Evolutionary conservation across 148 eudicot genomes (phyloP).

Genomic region (Silene uniflora): DNA sequence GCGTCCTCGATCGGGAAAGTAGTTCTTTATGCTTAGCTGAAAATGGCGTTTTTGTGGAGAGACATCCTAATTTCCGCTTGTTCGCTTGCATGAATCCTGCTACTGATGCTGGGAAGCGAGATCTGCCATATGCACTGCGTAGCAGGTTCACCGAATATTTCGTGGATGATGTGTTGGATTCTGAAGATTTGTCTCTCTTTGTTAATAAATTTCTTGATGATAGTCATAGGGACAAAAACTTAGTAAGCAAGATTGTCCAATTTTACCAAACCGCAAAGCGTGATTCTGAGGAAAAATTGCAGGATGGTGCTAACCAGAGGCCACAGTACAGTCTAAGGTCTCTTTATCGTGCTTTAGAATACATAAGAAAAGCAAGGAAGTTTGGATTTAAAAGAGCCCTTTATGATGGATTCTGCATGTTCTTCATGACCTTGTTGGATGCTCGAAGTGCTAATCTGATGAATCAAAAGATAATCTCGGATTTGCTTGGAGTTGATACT

Average conservation of each 20-base stretch:
- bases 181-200: conserved; percentile 66
- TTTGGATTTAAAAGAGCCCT: conserved; percentile 56
- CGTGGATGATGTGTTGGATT: conserved; percentile 87
- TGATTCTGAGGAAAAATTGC: conserved; percentile 79
- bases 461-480: conserved; percentile 42
- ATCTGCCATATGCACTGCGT: conserved; percentile 69
- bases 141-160: conserved; percentile 86
- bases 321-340: conserved; percentile 97
- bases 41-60: conserved; percentile 73
- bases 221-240: conserved; percentile 32
- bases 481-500: conserved; percentile 47
- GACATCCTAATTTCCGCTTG: conserved; percentile 76
- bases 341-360: conserved; percentile 89
- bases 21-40: conserved; percentile 95
- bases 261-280: conserved; percentile 84
- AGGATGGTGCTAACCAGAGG: conserved; percentile 98
- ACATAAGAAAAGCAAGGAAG: conserved; percentile 48
- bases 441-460: conserved; percentile 64
- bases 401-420: conserved; percentile 95
- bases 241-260: conserved; percentile 51
- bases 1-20: conserved; percentile 87
- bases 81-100: conserved; percentile 99
- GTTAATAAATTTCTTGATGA: conserved; percentile 58
- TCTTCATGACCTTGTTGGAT: conserved; percentile 72
- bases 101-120: conserved; percentile 97